Evolutionary conservation across 2,329 filamentous ascomycete genomes (phyloP).

Genomic region (Botrytis pseudocinerea): DNA sequence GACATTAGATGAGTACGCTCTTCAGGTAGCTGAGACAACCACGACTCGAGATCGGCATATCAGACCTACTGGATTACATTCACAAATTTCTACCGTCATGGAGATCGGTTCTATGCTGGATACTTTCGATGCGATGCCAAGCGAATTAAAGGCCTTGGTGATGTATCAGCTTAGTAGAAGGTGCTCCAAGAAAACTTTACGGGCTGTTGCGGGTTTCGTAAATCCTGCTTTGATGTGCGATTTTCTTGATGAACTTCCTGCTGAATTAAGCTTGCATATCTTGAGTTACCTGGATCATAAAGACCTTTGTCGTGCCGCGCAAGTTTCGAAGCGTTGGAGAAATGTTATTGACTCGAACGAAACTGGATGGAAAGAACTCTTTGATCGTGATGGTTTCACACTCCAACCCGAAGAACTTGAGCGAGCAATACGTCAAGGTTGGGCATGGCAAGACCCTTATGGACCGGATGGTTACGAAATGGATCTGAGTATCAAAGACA

Average conservation of each 20-base stretch:
- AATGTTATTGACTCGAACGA: conserved; percentile 90
- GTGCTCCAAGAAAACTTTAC: conserved; percentile 83
- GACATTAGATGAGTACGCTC: conserved; percentile 30
- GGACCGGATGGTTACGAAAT: conserved; percentile 74
- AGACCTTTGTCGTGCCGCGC: conserved; percentile 85
- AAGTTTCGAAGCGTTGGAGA: conserved; percentile 93
- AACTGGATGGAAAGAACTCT: conserved; percentile 90
- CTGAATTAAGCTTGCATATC: conserved; percentile 85
- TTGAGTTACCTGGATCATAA: conserved; percentile 81
- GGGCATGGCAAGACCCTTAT: conserved; percentile 93
- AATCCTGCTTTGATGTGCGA: conserved; percentile 95
- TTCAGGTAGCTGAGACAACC: conserved; percentile 45
- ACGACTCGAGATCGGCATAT: conserved; percentile 34
- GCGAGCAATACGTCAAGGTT: conserved; percentile 84
- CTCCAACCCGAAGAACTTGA: conserved; percentile 81
- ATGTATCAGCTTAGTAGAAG: conserved; percentile 94
- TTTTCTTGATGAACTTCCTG: conserved; percentile 79
- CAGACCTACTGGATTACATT: conserved; percentile 36
- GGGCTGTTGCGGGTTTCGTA: conserved; percentile 85
- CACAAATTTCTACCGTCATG: conserved; percentile 52
- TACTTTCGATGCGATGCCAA: conserved; percentile 86
- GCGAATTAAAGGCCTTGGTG: conserved; percentile 90
- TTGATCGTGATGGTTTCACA: conserved; percentile 79
- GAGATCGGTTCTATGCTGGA: conserved; percentile 87
- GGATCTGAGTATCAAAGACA: conserved; percentile 64